Evolutionary conservation across 257 asterid species (phyloP), one percentile per base, ranked within the genome.

Genomic region (Solanum clarkiae): DNA sequence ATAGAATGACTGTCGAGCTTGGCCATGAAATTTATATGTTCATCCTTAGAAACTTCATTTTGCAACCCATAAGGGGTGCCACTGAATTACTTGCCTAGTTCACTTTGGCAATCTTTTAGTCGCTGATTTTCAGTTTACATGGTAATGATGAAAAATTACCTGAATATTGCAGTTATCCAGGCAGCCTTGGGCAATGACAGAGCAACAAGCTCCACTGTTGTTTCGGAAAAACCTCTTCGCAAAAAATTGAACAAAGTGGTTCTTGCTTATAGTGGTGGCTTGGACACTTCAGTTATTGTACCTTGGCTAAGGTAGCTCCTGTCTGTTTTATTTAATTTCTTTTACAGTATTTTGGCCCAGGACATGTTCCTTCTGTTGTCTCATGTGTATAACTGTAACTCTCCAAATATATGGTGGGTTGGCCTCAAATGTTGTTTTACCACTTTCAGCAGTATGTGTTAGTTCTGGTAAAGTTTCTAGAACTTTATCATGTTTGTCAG

Each of bases 231-330:
- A 83, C 89, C 80, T 84, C 71, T 90, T 84, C 91, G 89, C 80
- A 92, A 93, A 84, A 94, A 93, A 72, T 89, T 96, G 93, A 91
- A 94, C 86, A 96, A 96, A 90, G 99, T 96, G 85, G 99, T 95
- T 79, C 89, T 96, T 86, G 98, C 99, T 71, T 96, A 96, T 79
- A 96, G 98, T 84, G 98, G 99, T 86, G 99, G 99, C 82, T 88
- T 96, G 74, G 99, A 96, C 86, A 96, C 99, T 84, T 96, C 99
- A 69, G 99, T 96, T 71, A 96, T 96, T 89, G 99, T 96, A 57
- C 99, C 98, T 82, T 96, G 99, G 99, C 93, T 95, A 60, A 94
- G 99, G 98, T 95, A 87, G 15, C 80, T 77, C 47, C 80, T 18
- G 40, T 5, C 29, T 87, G 56, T 54, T 84, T 29, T 81, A 18